These are phyloP conservation scores for Picochlorum sp. DNA, from an alignment of 139 green algal species.

Conservation along the genomic window DNA sequence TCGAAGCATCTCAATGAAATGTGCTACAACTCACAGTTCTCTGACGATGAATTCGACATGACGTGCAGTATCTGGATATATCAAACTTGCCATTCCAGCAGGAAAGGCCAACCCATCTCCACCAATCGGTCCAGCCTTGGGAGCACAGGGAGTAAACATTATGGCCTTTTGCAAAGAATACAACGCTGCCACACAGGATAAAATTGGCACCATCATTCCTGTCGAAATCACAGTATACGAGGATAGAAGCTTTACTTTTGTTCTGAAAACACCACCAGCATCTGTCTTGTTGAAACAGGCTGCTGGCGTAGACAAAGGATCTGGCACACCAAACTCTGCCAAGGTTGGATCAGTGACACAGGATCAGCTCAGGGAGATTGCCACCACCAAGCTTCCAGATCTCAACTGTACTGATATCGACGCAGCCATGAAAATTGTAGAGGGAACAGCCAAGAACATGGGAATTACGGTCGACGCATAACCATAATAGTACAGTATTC, in stretches of 20 bases:
- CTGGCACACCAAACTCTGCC: slow-evolving; percentile 66
- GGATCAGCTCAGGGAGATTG: slow-evolving; percentile 90
- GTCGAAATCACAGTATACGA: slow-evolving; percentile 99
- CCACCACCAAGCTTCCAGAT: slow-evolving; percentile 94
- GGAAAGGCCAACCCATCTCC: slow-evolving; percentile 98
- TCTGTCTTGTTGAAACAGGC: slow-evolving; percentile 93
- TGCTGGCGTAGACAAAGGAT: slow-evolving; percentile 71
- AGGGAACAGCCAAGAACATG: slow-evolving; percentile 96
- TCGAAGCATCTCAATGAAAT: neutral
- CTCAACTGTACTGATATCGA: slow-evolving; percentile 89
- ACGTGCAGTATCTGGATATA: slow-evolving; percentile 74
- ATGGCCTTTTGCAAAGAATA: slow-evolving; percentile 99
- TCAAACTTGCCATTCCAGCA: slow-evolving; percentile 94
- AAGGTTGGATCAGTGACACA: slow-evolving; percentile 82
- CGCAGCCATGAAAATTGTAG: slow-evolving; percentile 78
- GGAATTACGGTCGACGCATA: slow-evolving; percentile 62
- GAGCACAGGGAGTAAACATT: slow-evolving; percentile 99
- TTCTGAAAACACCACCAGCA: slow-evolving; percentile 96
- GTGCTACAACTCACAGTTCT: neutral
- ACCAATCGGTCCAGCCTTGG: slow-evolving; percentile 92
- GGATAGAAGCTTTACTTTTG: slow-evolving; percentile 96
- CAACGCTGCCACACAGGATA: slow-evolving; percentile 93
- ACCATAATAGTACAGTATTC: neutral
- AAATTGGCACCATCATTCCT: slow-evolving; percentile 91
- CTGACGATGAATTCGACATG: neutral